Conservation (phyloP, 805 yeast species). For the Peterozyma xylosa region DNA sequence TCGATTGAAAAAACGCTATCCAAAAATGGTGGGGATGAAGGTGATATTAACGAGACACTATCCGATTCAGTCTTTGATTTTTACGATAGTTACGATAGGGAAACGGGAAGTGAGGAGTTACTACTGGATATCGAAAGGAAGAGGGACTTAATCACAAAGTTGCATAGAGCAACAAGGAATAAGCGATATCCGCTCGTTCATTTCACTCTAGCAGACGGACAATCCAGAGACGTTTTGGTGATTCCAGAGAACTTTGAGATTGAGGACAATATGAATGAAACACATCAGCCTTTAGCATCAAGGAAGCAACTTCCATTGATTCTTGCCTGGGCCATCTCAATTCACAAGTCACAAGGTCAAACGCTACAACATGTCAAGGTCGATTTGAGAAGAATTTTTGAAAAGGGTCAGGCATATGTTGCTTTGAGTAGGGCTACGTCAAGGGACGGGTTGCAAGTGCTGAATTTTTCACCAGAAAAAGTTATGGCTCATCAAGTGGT, state of each 20-base stretch:
- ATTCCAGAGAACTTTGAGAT: slow-evolving; percentile 78
- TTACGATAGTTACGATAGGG: slow-evolving; percentile 17
- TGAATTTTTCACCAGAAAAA: slow-evolving; percentile 56
- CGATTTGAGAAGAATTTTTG: slow-evolving; percentile 71
- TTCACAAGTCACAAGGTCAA: slow-evolving; percentile 95
- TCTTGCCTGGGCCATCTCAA: slow-evolving; percentile 94
- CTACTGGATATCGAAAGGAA: slow-evolving; percentile 37
- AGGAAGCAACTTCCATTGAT: slow-evolving; percentile 80
- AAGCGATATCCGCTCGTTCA: slow-evolving; percentile 68
- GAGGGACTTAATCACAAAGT: slow-evolving; percentile 29
- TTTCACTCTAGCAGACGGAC: slow-evolving; percentile 64
- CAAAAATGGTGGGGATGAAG: slow-evolving; percentile 9
- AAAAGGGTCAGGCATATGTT: slow-evolving; percentile 93
- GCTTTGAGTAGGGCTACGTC: slow-evolving; percentile 83
- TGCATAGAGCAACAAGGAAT: slow-evolving; percentile 36
- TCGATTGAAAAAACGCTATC: background rate
- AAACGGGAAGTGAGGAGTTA: slow-evolving; percentile 1
- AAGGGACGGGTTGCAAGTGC: slow-evolving; percentile 75
- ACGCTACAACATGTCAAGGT: slow-evolving; percentile 72
- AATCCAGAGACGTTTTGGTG: slow-evolving; percentile 66
- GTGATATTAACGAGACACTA: slow-evolving; percentile 16
- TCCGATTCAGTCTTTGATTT: slow-evolving; percentile 46
- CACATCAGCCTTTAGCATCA: slow-evolving; percentile 57
- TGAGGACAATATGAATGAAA: slow-evolving; percentile 48
- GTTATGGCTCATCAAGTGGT: slow-evolving; percentile 72